Percentiles rank a stretch among this genome's conserved stretches.
phyloP scores from a whole-genome alignment of 352 stramenopile species.

The Phytophthora melonis region DNA sequence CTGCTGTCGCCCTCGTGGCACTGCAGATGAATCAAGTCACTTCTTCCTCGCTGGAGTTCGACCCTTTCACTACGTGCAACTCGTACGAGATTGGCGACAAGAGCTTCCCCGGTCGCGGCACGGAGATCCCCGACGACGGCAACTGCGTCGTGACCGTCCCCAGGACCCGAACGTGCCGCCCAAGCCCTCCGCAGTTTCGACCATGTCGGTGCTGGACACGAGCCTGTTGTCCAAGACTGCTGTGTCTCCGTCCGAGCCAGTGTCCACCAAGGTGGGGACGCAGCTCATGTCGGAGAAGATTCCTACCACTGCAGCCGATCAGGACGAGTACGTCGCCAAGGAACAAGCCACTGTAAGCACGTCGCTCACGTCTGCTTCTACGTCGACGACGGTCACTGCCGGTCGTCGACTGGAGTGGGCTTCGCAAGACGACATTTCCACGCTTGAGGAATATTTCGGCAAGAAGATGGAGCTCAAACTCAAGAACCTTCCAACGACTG shows the following conservation, averaged over 20 bases:
- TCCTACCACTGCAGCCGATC: neutral
- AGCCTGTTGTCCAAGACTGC: slow-evolving; percentile 19
- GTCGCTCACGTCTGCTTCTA: neutral
- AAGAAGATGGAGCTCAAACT: slow-evolving; percentile 23
- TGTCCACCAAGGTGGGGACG: slow-evolving; percentile 15
- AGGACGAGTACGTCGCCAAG: slow-evolving; percentile 1
- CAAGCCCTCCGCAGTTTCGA: slow-evolving; percentile 7
- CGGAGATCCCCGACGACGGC: slow-evolving; percentile 14
- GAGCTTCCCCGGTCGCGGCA: slow-evolving; percentile 11
- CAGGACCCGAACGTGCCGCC: slow-evolving; percentile 4
- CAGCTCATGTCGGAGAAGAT: slow-evolving; percentile 5
- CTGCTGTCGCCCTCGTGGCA: slow-evolving; percentile 1
- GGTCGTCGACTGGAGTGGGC: slow-evolving; percentile 4
- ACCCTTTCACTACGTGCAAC: slow-evolving; percentile 11
- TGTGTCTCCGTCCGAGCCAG: neutral
- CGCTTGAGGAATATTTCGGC: slow-evolving; percentile 15
- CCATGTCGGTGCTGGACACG: slow-evolving; percentile 9
- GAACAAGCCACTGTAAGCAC: neutral
- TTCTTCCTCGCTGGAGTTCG: slow-evolving; percentile 4
- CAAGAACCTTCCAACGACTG: slow-evolving; percentile 21
- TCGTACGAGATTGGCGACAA: slow-evolving; percentile 6
- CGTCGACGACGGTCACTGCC: neutral
- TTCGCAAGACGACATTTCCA: slow-evolving; percentile 9
- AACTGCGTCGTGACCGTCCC: slow-evolving; percentile 7
- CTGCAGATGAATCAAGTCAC: slow-evolving; percentile 10